A percentile compares a stretch with the other conserved stretches of the same genome.
Conservation (phyloP, 371 early-diverging fungal genomes). For the Mycotypha africana region DNA sequence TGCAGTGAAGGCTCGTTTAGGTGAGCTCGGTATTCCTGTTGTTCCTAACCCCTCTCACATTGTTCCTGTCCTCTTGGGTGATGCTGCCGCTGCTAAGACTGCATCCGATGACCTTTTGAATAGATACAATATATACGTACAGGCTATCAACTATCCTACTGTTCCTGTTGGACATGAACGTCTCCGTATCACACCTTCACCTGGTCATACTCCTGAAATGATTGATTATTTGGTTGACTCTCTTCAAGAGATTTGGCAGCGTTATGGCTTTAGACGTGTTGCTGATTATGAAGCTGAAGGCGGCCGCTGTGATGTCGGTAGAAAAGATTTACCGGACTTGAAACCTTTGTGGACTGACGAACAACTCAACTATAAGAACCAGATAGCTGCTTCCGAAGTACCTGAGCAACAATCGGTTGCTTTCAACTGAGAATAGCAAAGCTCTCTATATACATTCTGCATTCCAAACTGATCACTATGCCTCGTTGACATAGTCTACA, state of each 20-base stretch:
- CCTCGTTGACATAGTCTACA: too few species aligned
- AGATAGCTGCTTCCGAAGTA: too few species aligned
- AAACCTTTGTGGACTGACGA: conserved; percentile 62
- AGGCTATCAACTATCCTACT: conserved; percentile 97
- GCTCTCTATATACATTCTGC: too few species aligned
- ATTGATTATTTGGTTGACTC: conserved; percentile 82
- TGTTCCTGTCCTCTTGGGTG: conserved; percentile 95
- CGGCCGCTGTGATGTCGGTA: conserved; percentile 87
- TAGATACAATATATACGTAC: conserved; percentile 93
- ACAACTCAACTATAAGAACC: conserved; percentile 42
- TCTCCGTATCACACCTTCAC: conserved; percentile 96
- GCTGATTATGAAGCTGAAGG: conserved; percentile 83
- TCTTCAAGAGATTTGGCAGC: conserved; percentile 81
- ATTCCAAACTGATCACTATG: too few species aligned
- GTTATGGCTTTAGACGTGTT: conserved; percentile 78
- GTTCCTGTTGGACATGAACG: conserved; percentile 95
- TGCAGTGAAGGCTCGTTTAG: conserved; percentile 78
- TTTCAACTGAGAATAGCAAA: too few species aligned
- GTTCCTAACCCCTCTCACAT: conserved; percentile 98
- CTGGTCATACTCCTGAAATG: conserved; percentile 83
- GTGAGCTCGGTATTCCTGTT: conserved; percentile 87
- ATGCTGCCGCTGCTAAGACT: conserved; percentile 88
- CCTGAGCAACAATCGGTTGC: too few species aligned
- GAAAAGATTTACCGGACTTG: conserved; percentile 23
- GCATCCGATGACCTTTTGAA: conserved; percentile 89